Percentiles rank a stretch among this genome's conserved stretches.
These are phyloP conservation scores for Chloranthus sessilifolius DNA, from an alignment of 164 flowering plant genomes.

Conservation along the genomic window DNA sequence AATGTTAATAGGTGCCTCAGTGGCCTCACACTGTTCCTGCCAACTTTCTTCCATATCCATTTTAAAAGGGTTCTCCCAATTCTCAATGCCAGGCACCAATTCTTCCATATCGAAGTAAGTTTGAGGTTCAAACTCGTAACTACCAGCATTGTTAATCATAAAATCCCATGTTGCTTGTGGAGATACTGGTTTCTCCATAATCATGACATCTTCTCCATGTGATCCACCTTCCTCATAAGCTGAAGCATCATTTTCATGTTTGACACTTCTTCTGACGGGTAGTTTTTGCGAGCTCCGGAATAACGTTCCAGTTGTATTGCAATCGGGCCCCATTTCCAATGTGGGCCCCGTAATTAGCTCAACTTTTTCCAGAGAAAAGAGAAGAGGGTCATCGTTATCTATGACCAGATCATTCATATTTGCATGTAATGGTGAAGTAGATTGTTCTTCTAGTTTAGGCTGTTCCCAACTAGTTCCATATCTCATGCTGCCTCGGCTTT, in stretches of 20 bases:
- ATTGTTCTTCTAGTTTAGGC: slow-evolving; percentile 19
- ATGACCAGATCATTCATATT: slow-evolving; percentile 26
- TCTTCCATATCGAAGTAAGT: slow-evolving; percentile 82
- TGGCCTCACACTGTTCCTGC: slow-evolving; percentile 15
- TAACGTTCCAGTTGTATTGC: slow-evolving; percentile 26
- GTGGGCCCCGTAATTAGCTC: slow-evolving; percentile 36
- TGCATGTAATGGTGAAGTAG: slow-evolving; percentile 18
- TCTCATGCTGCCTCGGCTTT: slow-evolving; percentile 7
- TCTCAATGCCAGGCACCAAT: slow-evolving; percentile 57
- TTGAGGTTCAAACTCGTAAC: slow-evolving; percentile 83
- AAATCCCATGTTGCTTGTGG: slow-evolving; percentile 38
- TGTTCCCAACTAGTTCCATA: slow-evolving; percentile 24
- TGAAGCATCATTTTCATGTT: slow-evolving; percentile 35
- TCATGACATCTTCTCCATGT: slow-evolving; percentile 15
- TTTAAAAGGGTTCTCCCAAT: slow-evolving; percentile 21
- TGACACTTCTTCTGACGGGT: slow-evolving; percentile 65
- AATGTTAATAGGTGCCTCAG: slow-evolving; percentile 8
- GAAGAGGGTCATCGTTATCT: slow-evolving; percentile 51
- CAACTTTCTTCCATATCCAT: slow-evolving; percentile 10
- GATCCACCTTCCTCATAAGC: slow-evolving; percentile 21
- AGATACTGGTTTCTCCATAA: slow-evolving; percentile 18
- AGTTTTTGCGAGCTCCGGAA: slow-evolving; percentile 40
- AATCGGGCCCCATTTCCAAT: slow-evolving; percentile 26
- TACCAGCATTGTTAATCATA: slow-evolving; percentile 32
- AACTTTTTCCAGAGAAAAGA: slow-evolving; percentile 44